Percentiles rank a stretch among this genome's conserved stretches.
phyloP scores from a whole-genome alignment of 176 grass and related monocot species.

The Themeda triandra region DNA sequence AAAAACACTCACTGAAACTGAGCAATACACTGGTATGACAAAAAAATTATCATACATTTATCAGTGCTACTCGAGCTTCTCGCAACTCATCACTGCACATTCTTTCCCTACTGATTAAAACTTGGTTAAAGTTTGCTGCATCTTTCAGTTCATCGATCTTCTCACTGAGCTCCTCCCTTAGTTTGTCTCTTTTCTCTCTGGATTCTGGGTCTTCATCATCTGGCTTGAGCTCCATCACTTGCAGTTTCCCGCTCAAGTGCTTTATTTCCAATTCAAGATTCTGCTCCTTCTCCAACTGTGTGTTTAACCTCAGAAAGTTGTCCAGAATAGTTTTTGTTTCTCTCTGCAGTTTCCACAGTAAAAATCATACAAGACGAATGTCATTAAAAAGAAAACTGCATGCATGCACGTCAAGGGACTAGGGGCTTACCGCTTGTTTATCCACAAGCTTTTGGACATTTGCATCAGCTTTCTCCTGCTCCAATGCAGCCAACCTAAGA shows the following conservation, averaged over 20 bases:
- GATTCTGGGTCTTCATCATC: constrained; percentile 37
- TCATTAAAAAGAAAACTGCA: too few species aligned
- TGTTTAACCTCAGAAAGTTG: constrained; percentile 30
- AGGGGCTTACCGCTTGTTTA: too few species aligned
- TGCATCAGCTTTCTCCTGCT: constrained; percentile 59
- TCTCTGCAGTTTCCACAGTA: too few species aligned
- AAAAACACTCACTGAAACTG: neutral
- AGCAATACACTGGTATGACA: neutral
- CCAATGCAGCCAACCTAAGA: constrained; percentile 56
- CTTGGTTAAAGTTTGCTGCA: constrained; percentile 39
- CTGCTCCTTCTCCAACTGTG: constrained; percentile 49
- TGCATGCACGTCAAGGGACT: too few species aligned
- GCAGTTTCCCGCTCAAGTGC: constrained; percentile 45
- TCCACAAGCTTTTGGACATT: neutral
- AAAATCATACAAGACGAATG: too few species aligned
- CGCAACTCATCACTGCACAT: constrained; percentile 60
- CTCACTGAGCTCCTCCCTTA: constrained; percentile 45
- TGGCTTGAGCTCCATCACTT: constrained; percentile 59
- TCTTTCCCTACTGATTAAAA: constrained; percentile 42
- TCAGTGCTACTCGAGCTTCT: constrained; percentile 53
- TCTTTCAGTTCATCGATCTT: constrained; percentile 69
- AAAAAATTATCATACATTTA: constrained; percentile 44
- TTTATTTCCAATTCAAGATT: constrained; percentile 73
- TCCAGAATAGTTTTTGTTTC: too few species aligned
- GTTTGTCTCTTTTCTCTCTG: constrained; percentile 37